Conservation (phyloP, 1,139 yeast genomes). For the Blastobotrys serpentis region DNA sequence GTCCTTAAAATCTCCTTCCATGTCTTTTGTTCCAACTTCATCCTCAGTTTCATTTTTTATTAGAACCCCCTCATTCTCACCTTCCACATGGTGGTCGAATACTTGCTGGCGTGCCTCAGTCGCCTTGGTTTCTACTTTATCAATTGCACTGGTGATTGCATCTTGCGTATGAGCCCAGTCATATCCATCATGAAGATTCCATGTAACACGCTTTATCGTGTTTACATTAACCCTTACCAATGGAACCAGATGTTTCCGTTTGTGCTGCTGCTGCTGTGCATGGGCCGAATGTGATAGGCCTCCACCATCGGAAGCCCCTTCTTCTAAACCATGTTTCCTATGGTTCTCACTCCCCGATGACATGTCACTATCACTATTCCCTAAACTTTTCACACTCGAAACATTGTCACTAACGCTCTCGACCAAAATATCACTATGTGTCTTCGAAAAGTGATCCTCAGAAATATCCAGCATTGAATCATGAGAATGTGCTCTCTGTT, state of each 20-base stretch:
- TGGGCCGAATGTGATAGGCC: neutral
- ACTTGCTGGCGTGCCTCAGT: constrained; percentile 33
- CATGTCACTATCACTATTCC: neutral
- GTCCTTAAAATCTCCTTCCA: constrained; percentile 14
- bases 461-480: constrained; percentile 38
- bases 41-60: constrained; percentile 25
- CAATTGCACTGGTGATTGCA: constrained; percentile 62
- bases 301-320: neutral
- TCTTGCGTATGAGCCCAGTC: constrained; percentile 85
- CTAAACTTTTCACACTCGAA: neutral
- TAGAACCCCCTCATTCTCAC: constrained; percentile 17
- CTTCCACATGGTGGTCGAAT: constrained; percentile 12
- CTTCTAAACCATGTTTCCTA: neutral
- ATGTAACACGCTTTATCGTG: constrained; percentile 31
- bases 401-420: constrained; percentile 3
- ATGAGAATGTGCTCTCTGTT: constrained; percentile 32
- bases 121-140: constrained; percentile 55
- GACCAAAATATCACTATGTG: constrained; percentile 13
- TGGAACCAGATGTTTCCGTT: neutral
- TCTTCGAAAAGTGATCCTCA: constrained; percentile 49
- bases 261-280: neutral
- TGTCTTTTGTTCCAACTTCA: constrained; percentile 18
- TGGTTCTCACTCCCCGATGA: neutral
- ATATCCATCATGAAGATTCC: constrained; percentile 82
- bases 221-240: constrained; percentile 16